Base-by-base conservation (phyloP, 176 grass and related monocot genomes). In the Alopecurus myosuroides region DNA sequence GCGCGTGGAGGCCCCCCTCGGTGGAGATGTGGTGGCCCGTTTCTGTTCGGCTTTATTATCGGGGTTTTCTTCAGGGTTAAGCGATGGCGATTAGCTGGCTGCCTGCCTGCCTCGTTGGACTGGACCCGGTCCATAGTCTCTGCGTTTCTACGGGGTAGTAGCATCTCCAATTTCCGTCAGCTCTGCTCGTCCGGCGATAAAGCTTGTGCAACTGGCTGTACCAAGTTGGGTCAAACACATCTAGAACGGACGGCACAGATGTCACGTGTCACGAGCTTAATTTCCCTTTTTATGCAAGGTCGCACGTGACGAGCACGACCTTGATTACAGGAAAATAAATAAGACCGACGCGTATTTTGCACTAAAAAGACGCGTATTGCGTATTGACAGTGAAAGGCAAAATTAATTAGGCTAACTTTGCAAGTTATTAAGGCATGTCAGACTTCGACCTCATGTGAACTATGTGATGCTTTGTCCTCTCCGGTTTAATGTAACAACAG, bases 51-150 rank as follows among this genome's bases (percentile, higher is more conserved):
- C 37, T 45, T 63, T 46, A 8, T 12, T 46, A 3, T 12, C 3
- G 1, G 53, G 77, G 11, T 70, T 82, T 82, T 82, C 67, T 82
- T 82, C 69, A n/a, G 7, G 50, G 26, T 72, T 33, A 82, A 44
- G 67, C 65, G 66, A 51, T 28, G 46, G 46, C 29, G 34, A 53
- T 77, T 78, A 46, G 37, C 57, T 64, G 45, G 20, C 9, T 41
- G 6, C 39, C 41, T 64, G 36, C 36, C 67, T 73, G 70, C 40
- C 70, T 63, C 58, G 18, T 80, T 63, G 58, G 77, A n/a, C 77
- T 10, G 30, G 61, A 64, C 61, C 1, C 18, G 4, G 72, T 75
- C 45, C 36, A 17, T 4, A 75, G 72, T 46, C 72, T 9, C 30
- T 22, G 42, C 8, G 7, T 75, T 75, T 46, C 3, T 50, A 73